Percentiles rank a stretch among this genome's conserved stretches.
These are phyloP conservation scores for Penicillium subrubescens DNA, from an alignment of 495 filamentous ascomycete genomes.

Conservation along the genomic window DNA sequence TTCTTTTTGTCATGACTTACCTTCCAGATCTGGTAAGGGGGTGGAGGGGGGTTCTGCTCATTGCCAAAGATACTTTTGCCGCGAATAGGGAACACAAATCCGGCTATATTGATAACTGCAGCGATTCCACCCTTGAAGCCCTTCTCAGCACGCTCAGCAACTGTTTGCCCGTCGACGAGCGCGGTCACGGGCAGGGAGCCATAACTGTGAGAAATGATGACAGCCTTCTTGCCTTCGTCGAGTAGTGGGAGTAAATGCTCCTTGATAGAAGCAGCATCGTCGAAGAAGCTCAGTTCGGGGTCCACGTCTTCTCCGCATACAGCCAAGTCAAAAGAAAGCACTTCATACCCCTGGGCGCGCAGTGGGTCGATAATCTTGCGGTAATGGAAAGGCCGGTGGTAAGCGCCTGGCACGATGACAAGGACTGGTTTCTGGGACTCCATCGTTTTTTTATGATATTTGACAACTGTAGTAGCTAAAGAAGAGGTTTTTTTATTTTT, in stretches of 20 bases:
- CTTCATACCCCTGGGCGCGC: slow-evolving; percentile 14
- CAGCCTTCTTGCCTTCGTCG: slow-evolving; percentile 14
- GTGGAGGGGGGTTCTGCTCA: slow-evolving; percentile 5
- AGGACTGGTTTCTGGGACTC: slow-evolving; percentile 15
- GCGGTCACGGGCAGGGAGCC: slow-evolving; percentile 12
- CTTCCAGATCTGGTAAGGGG: slow-evolving; percentile 12
- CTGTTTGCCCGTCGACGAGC: slow-evolving; percentile 7
- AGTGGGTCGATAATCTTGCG: slow-evolving; percentile 14
- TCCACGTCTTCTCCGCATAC: slow-evolving; percentile 11
- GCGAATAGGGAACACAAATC: slow-evolving; percentile 14
- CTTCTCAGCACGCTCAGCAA: slow-evolving; percentile 15
- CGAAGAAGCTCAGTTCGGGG: slow-evolving; percentile 11
- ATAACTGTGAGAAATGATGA: slow-evolving; percentile 21
- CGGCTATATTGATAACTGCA: slow-evolving; percentile 16
- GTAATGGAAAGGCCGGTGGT: slow-evolving; percentile 17
- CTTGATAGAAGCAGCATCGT: slow-evolving; percentile 8
- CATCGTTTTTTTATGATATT: not conserved
- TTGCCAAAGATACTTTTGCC: slow-evolving; percentile 14
- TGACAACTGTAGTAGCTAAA: not conserved
- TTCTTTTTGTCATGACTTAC: not conserved
- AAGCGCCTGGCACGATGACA: slow-evolving; percentile 21
- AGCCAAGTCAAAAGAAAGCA: slow-evolving; percentile 8
- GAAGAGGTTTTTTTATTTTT: not conserved
- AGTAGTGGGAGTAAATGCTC: slow-evolving; percentile 13
- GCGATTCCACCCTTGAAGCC: slow-evolving; percentile 15